These are phyloP conservation scores for Apiospora aurea DNA, from an alignment of 2,329 filamentous ascomycete species.

Conservation along the genomic window DNA sequence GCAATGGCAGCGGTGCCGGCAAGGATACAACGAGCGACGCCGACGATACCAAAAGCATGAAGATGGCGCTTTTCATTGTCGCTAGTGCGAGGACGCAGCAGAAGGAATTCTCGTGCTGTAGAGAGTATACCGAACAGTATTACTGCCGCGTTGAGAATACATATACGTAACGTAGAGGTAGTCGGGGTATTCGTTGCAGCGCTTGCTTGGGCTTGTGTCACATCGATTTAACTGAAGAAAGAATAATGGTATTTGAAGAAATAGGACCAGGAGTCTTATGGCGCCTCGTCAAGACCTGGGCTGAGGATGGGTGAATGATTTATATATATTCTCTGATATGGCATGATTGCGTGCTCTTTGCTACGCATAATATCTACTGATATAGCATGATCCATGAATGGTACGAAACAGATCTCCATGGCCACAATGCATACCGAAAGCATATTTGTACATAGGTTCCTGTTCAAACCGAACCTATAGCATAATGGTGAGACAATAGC, in stretches of 20 bases:
- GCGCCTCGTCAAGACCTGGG: background rate
- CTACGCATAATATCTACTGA: background rate
- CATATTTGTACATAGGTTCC: background rate
- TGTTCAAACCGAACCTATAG: background rate
- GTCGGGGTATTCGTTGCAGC: background rate
- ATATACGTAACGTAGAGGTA: background rate
- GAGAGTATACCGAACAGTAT: background rate
- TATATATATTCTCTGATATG: background rate
- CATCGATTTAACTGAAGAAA: background rate
- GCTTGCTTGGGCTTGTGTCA: background rate
- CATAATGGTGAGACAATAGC: background rate
- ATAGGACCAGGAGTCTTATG: too few species aligned
- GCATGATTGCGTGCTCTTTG: background rate
- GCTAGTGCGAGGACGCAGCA: background rate
- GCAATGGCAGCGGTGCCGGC: background rate
- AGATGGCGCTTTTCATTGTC: background rate
- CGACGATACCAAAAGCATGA: background rate
- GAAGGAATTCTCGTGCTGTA: background rate
- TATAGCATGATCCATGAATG: slow-evolving; percentile 12
- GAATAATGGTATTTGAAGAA: too few species aligned
- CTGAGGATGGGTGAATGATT: background rate
- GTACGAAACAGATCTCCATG: background rate
- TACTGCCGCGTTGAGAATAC: background rate
- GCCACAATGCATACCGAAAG: slow-evolving; percentile 1
- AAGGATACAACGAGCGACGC: background rate